These are phyloP conservation scores for Candida xyloterini DNA, from an alignment of 805 yeast genomes.

Conservation along the genomic window DNA sequence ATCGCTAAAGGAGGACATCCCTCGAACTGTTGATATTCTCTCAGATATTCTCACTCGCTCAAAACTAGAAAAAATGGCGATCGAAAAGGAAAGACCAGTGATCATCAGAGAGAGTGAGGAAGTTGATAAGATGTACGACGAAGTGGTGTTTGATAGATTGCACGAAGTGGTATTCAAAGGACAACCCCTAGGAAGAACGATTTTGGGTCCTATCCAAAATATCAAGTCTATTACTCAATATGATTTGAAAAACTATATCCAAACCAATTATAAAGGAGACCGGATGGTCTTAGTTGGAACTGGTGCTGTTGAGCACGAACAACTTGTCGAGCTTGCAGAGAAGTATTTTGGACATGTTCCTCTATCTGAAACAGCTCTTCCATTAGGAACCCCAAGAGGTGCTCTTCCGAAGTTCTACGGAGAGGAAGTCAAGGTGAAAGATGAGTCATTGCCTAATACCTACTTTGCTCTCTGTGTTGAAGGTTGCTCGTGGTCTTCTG, in stretches of 20 bases:
- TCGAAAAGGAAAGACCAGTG: conserved; percentile 95
- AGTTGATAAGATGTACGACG: conserved; percentile 97
- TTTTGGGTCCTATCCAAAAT: conserved; percentile 88
- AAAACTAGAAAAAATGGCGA: conserved; percentile 74
- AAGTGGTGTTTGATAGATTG: conserved; percentile 93
- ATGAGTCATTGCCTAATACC: conserved; percentile 79
- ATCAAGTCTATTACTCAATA: conserved; percentile 73
- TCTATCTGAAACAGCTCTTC: conserved; percentile 49
- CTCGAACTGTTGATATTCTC: conserved; percentile 80
- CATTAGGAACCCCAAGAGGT: conserved; percentile 72
- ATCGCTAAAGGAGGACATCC: conserved; percentile 75
- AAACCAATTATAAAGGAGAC: conserved; percentile 88
- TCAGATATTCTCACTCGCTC: conserved; percentile 88
- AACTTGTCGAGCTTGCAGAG: conserved; percentile 73
- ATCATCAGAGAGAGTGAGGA: conserved; percentile 96
- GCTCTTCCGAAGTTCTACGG: conserved; percentile 78
- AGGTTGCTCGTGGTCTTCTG: conserved; percentile 96
- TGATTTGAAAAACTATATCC: conserved; percentile 77
- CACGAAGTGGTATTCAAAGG: conserved; percentile 88
- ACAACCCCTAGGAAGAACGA: conserved; percentile 95
- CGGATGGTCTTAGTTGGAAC: conserved; percentile 98
- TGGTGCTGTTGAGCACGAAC: conserved; percentile 88
- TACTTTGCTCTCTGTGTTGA: conserved; percentile 95
- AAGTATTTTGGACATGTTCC: conserved; percentile 72
- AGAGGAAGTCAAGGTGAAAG: conserved; percentile 82